Evolutionary conservation across 192 early-diverging fungal species (phyloP).

Genomic region (Spizellomyces punctatus): DNA sequence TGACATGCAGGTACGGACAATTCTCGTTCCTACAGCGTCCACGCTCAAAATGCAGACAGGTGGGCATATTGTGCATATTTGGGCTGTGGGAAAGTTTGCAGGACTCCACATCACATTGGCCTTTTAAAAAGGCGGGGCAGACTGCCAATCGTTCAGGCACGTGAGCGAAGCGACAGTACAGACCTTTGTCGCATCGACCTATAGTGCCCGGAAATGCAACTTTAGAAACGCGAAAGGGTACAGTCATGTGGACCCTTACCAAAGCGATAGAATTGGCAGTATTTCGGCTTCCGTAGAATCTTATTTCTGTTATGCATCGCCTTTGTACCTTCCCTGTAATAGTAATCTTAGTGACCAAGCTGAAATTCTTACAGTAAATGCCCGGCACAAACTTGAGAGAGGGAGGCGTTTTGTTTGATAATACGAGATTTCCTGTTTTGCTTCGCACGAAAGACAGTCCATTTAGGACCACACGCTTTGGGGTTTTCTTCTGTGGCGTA

Average conservation of each 20-base stretch:
- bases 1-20: constrained; percentile 38
- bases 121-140: constrained; percentile 25
- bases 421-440: constrained; percentile 35
- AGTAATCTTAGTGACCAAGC: neutral
- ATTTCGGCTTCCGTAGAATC: neutral
- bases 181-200: constrained; percentile 29
- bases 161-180: constrained; percentile 20
- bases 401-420: constrained; percentile 5
- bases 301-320: neutral
- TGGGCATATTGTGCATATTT: constrained; percentile 27
- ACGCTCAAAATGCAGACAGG: constrained; percentile 35
- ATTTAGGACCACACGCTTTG: constrained; percentile 27
- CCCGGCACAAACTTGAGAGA: constrained; percentile 3
- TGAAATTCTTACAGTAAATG: neutral
- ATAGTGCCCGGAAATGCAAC: neutral
- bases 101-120: constrained; percentile 7
- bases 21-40: constrained; percentile 28
- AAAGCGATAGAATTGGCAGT: constrained; percentile 31
- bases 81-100: constrained; percentile 32
- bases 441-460: constrained; percentile 21
- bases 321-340: no score
- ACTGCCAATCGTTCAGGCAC: constrained; percentile 26
- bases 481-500: constrained; percentile 10
- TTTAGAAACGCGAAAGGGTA: neutral
- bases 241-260: constrained; percentile 1